Base-by-base conservation (phyloP, 2,329 filamentous ascomycete species). In the Fusarium brevicatenulatum region DNA sequence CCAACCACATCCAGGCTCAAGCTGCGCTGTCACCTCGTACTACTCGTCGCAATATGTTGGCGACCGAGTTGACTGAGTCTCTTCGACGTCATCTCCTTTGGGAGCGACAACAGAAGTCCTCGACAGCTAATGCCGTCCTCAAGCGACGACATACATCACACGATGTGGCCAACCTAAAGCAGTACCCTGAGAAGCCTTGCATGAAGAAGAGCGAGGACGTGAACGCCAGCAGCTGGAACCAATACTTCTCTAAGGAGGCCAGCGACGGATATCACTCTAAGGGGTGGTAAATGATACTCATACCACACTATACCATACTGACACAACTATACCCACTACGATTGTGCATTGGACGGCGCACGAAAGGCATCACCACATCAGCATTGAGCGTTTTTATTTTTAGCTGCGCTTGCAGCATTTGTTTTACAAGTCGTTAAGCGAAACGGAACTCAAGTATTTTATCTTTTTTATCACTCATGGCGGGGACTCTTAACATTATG, bases 31-130 rank as follows among this genome's bases (percentile, higher is more conserved):
- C 96, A 9, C 96, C 96, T 8, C 91, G 95, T 65, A 98, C 95
- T 0, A 98, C 95, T 1, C 90, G 96, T 57, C 90, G 95, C 68
- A 97, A 98, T 82, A 99, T 99, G 96, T 88, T 99, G 63, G 92
- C 94, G 13, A 97, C 94, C 1, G 96, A 99, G 84, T 86, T 99
- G 61, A 98, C 95, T 5, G 95, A 97, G 81, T 97, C 94, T 28
- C 90, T 99, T 7, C 91, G 96, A 28, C 93, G 95, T 76, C 93
- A 98, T 77, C 91, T 99, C 21, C 89, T 98, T 21, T 97, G 94
- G 93, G 96, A 99, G 82, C 92, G 96, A 58, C 94, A 97, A 79
- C 95, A 98, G 80, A 97, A 96, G 88, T 94, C 94, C 66, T 92
- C 93, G 39, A 95, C 94, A 12, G 93, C 92, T 77, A 95, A 95